Percentiles rank a stretch among this genome's conserved stretches.
phyloP scores from a whole-genome alignment of 75 land plant species.

The Cunninghamia lanceolata region DNA sequence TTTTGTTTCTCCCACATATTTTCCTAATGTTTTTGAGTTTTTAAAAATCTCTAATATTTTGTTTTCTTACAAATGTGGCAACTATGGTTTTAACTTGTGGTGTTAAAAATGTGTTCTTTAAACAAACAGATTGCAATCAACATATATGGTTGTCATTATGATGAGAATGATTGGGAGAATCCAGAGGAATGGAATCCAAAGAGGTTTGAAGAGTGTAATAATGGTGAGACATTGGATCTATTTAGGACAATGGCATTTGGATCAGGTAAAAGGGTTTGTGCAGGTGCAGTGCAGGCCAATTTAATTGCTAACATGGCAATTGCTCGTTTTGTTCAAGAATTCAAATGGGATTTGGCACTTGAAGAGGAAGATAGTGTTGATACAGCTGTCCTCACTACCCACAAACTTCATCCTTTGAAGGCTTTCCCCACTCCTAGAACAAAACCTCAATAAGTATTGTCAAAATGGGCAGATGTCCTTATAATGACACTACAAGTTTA shows the following conservation, averaged over 20 bases:
- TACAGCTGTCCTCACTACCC: constrained; percentile 70
- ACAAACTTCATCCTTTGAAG: constrained; percentile 66
- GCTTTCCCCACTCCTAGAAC: constrained; percentile 52
- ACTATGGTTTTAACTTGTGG: neutral
- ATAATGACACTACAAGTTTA: neutral
- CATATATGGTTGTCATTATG: constrained; percentile 73
- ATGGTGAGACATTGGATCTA: constrained; percentile 51
- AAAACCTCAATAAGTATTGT: neutral
- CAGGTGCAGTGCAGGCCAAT: constrained; percentile 80
- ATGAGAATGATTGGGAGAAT: constrained; percentile 61
- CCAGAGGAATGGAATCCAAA: constrained; percentile 83
- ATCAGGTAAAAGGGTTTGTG: constrained; percentile 80
- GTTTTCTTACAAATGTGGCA: neutral
- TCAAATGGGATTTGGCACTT: constrained; percentile 58
- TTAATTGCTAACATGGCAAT: constrained; percentile 45
- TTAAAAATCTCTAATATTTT: neutral
- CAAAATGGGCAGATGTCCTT: neutral
- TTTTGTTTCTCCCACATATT: neutral
- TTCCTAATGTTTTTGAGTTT: neutral
- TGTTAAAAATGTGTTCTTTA: neutral
- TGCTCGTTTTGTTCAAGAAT: constrained; percentile 78
- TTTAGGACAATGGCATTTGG: constrained; percentile 86
- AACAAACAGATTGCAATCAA: constrained; percentile 63
- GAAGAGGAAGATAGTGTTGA: constrained; percentile 61
- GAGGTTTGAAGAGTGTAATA: constrained; percentile 39